Conservation (phyloP, 2,329 filamentous ascomycete species). For the Coniochaeta hoffmannii region DNA sequence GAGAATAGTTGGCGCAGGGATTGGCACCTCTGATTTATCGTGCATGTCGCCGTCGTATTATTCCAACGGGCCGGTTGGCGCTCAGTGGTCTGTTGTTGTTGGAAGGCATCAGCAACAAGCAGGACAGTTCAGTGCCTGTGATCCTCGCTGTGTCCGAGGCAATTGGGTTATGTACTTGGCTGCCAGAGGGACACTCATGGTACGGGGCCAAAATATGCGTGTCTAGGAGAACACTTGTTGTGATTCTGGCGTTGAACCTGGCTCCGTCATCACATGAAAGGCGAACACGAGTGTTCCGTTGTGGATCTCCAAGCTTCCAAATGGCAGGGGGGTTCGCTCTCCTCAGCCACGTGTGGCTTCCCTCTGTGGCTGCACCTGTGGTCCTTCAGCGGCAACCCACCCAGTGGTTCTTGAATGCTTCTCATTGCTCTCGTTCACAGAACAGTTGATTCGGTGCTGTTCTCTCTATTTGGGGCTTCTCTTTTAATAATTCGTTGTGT, state of each 20-base stretch:
- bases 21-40: conserved; percentile 31
- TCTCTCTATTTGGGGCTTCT: too few relatives aligned
- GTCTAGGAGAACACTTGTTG: background rate
- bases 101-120: background rate
- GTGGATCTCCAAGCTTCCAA: background rate
- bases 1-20: conserved; percentile 10
- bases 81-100: conserved; percentile 2
- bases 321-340: too few relatives aligned
- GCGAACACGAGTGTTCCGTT: background rate
- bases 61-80: background rate
- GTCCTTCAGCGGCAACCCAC: too few relatives aligned
- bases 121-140: background rate
- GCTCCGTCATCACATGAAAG: background rate
- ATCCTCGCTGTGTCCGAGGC: background rate
- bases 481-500: too few relatives aligned
- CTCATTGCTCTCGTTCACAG: too few relatives aligned
- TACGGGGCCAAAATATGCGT: background rate
- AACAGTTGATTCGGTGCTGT: too few relatives aligned
- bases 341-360: background rate
- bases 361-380: too few relatives aligned
- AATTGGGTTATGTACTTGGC: background rate
- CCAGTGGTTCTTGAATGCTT: too few relatives aligned
- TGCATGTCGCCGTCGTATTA: conserved; percentile 38
- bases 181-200: background rate
- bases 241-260: background rate